Evolutionary conservation across 2,329 filamentous ascomycete species (phyloP), one percentile per base, ranked within the genome.

Genomic region (Cercospora sp.): DNA sequence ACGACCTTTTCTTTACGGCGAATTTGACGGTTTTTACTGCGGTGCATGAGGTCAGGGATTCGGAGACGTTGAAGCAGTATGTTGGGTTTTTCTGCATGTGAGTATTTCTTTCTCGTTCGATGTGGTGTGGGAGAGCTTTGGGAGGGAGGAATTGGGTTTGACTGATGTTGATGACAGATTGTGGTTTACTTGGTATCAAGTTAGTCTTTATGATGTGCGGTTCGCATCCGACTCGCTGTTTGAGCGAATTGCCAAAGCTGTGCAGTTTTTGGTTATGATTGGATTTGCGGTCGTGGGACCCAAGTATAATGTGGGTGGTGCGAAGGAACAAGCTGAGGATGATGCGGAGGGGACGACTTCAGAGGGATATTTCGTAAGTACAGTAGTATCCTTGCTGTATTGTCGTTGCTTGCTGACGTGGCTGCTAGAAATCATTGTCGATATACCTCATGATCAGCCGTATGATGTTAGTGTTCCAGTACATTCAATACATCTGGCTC

Each of bases 151-250:
- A 16, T 1, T 57, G 30, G 7, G 6, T 2, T 57, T 30, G 13
- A 7, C 45, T 51, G 20, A 51, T 13, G 1, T 51, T 51, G 45
- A 16, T 51, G 20, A 28, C 6, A 64, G 48, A 28, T 90, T 67
- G 5, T 91, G 88, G 88, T 85, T 89, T 67, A 89, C 87, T n/a
- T 91, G 89, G 89, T 83, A 90, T 39, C 82, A 89, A 67, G 85
- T 87, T 26, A 84, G 85, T 7, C 79, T 90, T 1, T 90, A 88
- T 75, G 89, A 91, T 76, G 85, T 90, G 39, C 87, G 89, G 0
- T 91, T 89, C 75, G 84, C 86, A 0, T 83, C 86, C 26, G 89
- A 91, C 76, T 88, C 85, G 45, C 81, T 90, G 36, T 89, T 90
- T 72, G 86, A 90, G 71, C 84, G 89, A 33, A 72, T 83, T 30